Evolutionary conservation across 208 protist species (phyloP), one percentile per base, ranked within the genome.

Genomic region (Leishmania turanica): DNA sequence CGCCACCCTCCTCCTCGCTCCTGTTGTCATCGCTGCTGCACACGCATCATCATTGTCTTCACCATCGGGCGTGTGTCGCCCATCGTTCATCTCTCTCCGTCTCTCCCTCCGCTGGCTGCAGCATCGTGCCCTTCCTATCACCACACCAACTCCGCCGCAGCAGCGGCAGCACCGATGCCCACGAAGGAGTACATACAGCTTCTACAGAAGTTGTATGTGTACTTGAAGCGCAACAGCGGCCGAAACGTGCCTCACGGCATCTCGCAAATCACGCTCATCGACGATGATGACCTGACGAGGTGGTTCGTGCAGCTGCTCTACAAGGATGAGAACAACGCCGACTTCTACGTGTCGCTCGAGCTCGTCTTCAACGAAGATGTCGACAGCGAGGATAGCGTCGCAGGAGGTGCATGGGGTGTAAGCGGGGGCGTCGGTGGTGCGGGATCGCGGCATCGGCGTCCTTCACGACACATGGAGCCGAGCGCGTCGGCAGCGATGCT

Each of bases 271-370:
- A 85, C 93, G 13, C 85, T 94, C 34, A 76, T 94, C 37, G 93
- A 97, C 84, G 92, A 96, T 40, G 94, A 96, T 64, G 90, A 97
- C 74, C 54, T 97, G 40, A 89, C 85, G 17, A 90, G 85, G 42
- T 97, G 94, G 92, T 96, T 93, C 62, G 88, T 97, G 60, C 89
- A 93, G 75, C 84, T 97, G 47, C 73, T 78, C 40, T 97, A 97
- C 85, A 79, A 84, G 60, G 89, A 95, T 74, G 87, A 95, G 42
- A 90, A 95, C 81, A 84, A 88, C 7, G 65, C 69, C 0, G 91
- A 95, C 78, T 95, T 95, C 64, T 92, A 89, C 54, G 85, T 96
- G 6, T 93, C 91, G 3, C 79, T 96, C 15, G 83, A 88, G 13
- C 56, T 96, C 24, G 87, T 84, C 49, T 96, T 95, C 79, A 78